Percentiles rank a stretch among this genome's conserved stretches.
These are phyloP conservation scores for Mycosphaerelloides madeirae DNA, from an alignment of 2,329 filamentous ascomycete genomes.

Conservation along the genomic window DNA sequence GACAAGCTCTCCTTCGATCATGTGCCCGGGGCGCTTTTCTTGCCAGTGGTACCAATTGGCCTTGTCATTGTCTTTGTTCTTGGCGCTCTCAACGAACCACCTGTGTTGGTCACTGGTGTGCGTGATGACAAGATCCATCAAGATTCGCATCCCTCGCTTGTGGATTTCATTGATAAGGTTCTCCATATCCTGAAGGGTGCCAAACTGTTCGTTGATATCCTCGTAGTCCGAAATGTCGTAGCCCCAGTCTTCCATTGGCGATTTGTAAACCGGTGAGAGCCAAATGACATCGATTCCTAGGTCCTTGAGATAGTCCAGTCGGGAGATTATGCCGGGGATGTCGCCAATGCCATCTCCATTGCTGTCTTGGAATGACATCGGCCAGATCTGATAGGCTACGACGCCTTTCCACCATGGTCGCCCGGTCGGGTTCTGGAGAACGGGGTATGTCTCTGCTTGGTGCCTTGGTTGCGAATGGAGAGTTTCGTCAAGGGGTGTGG, in stretches of 20 bases:
- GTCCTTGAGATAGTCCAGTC: slow-evolving; percentile 54
- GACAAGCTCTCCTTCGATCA: slow-evolving; percentile 13
- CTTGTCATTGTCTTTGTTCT: slow-evolving; percentile 47
- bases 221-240: slow-evolving; percentile 68
- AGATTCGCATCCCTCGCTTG: slow-evolving; percentile 61
- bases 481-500: too few species aligned
- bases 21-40: slow-evolving; percentile 40
- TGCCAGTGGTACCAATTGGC: slow-evolving; percentile 56
- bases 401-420: slow-evolving; percentile 45
- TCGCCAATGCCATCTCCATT: slow-evolving; percentile 58
- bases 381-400: slow-evolving; percentile 44
- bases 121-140: slow-evolving; percentile 73
- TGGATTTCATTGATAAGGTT: slow-evolving; percentile 57
- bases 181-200: slow-evolving; percentile 62
- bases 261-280: slow-evolving; percentile 60
- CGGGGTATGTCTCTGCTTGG: slow-evolving; percentile 1
- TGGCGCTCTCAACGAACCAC: slow-evolving; percentile 56
- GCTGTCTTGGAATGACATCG: slow-evolving; percentile 46
- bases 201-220: slow-evolving; percentile 60
- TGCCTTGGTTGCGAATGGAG: too few species aligned
- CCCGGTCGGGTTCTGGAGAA: slow-evolving; percentile 10
- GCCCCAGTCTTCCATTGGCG: slow-evolving; percentile 61
- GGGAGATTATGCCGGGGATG: slow-evolving; percentile 58
- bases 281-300: slow-evolving; percentile 62
- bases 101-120: slow-evolving; percentile 63